phyloP scores from a whole-genome alignment of 305 asterid genomes.

The Fraxinus albicans region DNA sequence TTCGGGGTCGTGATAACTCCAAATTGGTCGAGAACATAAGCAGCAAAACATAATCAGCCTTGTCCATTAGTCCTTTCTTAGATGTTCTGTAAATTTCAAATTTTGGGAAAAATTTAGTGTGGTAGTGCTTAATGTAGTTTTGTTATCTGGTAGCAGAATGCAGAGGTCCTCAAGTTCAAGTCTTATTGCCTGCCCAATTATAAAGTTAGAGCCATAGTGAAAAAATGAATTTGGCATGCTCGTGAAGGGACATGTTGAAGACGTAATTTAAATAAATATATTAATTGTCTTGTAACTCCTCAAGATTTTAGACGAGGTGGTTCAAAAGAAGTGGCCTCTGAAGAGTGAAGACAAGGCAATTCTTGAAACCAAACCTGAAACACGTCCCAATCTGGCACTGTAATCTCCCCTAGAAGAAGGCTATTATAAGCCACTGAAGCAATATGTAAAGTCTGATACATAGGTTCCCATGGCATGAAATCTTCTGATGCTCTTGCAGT shows the following conservation, averaged over 20 bases:
- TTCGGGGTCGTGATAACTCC: background rate
- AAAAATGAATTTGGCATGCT: background rate
- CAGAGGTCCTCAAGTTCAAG: background rate
- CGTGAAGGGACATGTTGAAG: background rate
- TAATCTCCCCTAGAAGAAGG: conserved; percentile 14
- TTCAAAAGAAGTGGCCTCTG: background rate
- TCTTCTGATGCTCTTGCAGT: conserved; percentile 19
- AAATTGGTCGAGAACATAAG: background rate
- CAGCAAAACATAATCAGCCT: background rate
- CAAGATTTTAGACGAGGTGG: background rate
- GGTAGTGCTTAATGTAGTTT: background rate
- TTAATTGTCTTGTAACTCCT: background rate
- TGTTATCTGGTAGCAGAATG: background rate
- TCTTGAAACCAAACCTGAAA: conserved; percentile 1
- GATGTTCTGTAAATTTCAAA: background rate
- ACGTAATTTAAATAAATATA: background rate
- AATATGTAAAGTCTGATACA: conserved; percentile 10
- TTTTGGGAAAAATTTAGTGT: background rate
- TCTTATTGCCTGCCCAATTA: background rate
- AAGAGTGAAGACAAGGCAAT: background rate
- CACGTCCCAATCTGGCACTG: conserved; percentile 18
- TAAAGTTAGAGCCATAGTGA: background rate
- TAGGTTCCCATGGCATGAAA: conserved; percentile 13
- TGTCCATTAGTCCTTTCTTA: background rate
- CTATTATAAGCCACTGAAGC: conserved; percentile 18